phyloP scores from a whole-genome alignment of 345 rosid species.

The Conringia planisiliqua region DNA sequence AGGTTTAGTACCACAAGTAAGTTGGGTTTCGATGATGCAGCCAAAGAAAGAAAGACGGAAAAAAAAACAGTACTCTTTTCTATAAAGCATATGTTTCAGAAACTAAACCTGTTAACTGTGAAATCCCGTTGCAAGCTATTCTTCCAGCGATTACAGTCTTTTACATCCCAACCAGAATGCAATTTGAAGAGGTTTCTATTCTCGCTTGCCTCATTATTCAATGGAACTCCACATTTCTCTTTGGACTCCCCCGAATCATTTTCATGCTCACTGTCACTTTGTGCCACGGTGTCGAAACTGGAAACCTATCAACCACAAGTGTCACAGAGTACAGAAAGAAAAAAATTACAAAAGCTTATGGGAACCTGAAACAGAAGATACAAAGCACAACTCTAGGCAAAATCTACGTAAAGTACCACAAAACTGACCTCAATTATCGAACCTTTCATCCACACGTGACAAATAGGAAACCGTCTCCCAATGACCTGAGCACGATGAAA shows the following conservation, averaged over 20 bases:
- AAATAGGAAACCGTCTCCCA: constrained; percentile 81
- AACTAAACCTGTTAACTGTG: constrained; percentile 78
- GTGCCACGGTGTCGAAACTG: constrained; percentile 72
- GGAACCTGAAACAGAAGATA: background rate
- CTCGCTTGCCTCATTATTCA: constrained; percentile 37
- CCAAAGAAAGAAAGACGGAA: background rate
- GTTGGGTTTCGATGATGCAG: background rate
- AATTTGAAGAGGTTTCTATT: constrained; percentile 24
- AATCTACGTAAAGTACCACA: background rate
- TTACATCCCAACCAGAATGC: constrained; percentile 42
- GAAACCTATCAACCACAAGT: constrained; percentile 55
- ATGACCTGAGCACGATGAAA: constrained; percentile 56
- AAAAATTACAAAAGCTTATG: background rate
- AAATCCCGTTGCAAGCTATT: constrained; percentile 80
- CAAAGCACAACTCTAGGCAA: background rate
- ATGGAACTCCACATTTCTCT: background rate
- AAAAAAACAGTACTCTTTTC: background rate
- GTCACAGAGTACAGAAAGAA: background rate
- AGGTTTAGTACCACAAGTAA: constrained; percentile 10
- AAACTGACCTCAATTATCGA: constrained; percentile 66
- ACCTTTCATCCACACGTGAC: constrained; percentile 57
- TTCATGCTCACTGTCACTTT: constrained; percentile 12
- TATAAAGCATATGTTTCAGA: background rate
- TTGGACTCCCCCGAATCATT: constrained; percentile 13
- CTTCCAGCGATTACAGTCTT: constrained; percentile 67